Evolutionary conservation across 2,329 filamentous ascomycete species (phyloP).

Genomic region (Diaporthe aspalathi): DNA sequence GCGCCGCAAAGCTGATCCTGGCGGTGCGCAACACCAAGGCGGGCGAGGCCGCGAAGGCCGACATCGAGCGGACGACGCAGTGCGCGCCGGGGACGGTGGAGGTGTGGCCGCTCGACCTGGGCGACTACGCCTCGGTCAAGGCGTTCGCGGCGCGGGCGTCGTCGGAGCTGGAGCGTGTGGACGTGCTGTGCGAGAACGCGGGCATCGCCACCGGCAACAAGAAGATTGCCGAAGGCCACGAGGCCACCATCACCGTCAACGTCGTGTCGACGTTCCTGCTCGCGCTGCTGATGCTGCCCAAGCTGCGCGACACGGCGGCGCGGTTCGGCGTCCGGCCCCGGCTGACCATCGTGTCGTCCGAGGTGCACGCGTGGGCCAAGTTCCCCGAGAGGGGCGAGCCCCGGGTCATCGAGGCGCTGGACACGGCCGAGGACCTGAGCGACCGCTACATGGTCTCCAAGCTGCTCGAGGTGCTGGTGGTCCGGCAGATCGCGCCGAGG

Average conservation of each 20-base stretch:
- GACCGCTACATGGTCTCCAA: conserved; percentile 32
- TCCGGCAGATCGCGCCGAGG: conserved; percentile 18
- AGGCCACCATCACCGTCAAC: conserved; percentile 57
- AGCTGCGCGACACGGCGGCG: conserved; percentile 50
- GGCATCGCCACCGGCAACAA: conserved; percentile 55
- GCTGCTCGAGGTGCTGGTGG: conserved; percentile 32
- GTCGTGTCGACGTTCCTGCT: conserved; percentile 53
- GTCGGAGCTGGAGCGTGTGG: conserved; percentile 52
- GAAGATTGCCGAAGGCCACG: conserved; percentile 55
- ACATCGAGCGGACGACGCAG: conserved; percentile 39
- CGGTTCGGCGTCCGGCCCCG: conserved; percentile 37
- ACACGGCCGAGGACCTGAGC: conserved; percentile 16
- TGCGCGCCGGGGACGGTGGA: conserved; percentile 31
- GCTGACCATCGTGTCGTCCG: conserved; percentile 29
- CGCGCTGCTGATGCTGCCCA: conserved; percentile 58
- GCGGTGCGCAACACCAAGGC: conserved; percentile 49
- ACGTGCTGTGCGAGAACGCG: conserved; percentile 57
- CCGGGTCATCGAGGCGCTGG: conserved; percentile 18
- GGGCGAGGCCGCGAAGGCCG: conserved; percentile 44
- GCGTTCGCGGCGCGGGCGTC: conserved; percentile 51
- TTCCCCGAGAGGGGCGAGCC: conserved; percentile 20
- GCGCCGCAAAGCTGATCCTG: conserved; percentile 52
- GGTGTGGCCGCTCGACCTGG: conserved; percentile 59
- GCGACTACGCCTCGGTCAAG: conserved; percentile 52
- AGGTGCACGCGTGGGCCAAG: conserved; percentile 26